Evolutionary conservation across 2,329 filamentous ascomycete genomes (phyloP), one percentile per base, ranked within the genome.

Genomic region (Exserohilum rostratum): DNA sequence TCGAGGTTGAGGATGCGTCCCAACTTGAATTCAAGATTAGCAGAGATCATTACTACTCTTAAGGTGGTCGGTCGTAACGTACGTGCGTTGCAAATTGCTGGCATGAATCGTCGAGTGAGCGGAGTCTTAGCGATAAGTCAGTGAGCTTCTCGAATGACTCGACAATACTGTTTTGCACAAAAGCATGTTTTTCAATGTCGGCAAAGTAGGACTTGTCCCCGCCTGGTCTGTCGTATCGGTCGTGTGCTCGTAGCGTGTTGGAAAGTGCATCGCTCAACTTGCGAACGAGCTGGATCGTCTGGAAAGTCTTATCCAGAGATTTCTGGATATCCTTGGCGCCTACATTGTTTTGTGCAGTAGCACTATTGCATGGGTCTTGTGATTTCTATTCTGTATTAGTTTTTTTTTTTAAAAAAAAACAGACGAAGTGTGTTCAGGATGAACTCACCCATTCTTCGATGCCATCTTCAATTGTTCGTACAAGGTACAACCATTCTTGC

Each of bases 191-290:
- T 0, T 25, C 12, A 7, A 64, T 48, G 10, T 61, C 53, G 1
- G 37, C 43, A 35, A 66, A 65, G 33, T 63, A 66, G 25, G 35
- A 22, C 0, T 12, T 39, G 27, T 58, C 60, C 5, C 60, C 60
- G n/a, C n/a, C 22, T 15, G 35, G 29, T 31, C 25, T 35, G 15
- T n/a, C n/a, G 22, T n/a, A 6, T 4, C 22, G 4, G 7, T 25
- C 7, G 4, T 25, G 7, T 5, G 4, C 4, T 4, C 22, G 22
- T 5, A 25, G 22, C 7, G 22, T 25, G 4, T 5, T 25, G 4
- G 7, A 25, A 25, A 25, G 4, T 5, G 22, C 7, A 7, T 25
- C 22, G 7, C 22, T 4, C 4, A 25, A 7, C 7, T 4, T 25
- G 22, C 22, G 7, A 5, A 7, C 4, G 4, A 7, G 7, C 7